Conservation (phyloP, 2,329 filamentous ascomycete genomes). For the Diplodia seriata region DNA sequence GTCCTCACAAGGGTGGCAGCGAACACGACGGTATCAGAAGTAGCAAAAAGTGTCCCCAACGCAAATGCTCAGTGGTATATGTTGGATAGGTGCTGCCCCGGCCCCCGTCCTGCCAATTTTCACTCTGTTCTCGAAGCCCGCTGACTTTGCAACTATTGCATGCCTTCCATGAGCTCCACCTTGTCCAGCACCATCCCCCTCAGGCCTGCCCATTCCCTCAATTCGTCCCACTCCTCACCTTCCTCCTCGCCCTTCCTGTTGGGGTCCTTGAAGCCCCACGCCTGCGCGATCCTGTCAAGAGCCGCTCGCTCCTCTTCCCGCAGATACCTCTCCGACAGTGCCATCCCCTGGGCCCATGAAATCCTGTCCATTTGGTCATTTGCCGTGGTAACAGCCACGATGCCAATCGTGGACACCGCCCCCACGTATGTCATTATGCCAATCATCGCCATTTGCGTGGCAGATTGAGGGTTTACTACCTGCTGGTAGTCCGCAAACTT, state of each 20-base stretch:
- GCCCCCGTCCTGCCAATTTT: not conserved
- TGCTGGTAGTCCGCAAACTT: conserved; percentile 71
- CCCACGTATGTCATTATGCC: conserved; percentile 84
- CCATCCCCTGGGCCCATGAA: conserved; percentile 84
- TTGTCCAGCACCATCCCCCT: conserved; percentile 91
- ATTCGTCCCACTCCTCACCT: conserved; percentile 84
- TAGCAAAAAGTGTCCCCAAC: not conserved
- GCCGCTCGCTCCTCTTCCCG: conserved; percentile 89
- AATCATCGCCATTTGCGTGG: conserved; percentile 78
- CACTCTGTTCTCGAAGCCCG: not conserved
- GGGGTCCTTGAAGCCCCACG: conserved; percentile 88
- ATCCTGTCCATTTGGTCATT: conserved; percentile 97
- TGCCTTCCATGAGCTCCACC: conserved; percentile 89
- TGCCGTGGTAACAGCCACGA: conserved; percentile 82
- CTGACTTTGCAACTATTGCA: conserved; percentile 64
- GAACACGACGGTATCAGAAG: not conserved
- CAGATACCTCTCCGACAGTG: conserved; percentile 81
- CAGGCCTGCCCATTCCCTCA: conserved; percentile 82
- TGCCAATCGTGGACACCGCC: conserved; percentile 80
- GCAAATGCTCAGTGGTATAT: not conserved
- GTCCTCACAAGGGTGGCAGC: not conserved
- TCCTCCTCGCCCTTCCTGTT: conserved; percentile 87
- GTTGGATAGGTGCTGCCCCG: not conserved
- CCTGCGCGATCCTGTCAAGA: conserved; percentile 81
- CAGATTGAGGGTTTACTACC: conserved; percentile 76